Base-by-base conservation (phyloP, 306 rosid species). In the Parietaria judaica region DNA sequence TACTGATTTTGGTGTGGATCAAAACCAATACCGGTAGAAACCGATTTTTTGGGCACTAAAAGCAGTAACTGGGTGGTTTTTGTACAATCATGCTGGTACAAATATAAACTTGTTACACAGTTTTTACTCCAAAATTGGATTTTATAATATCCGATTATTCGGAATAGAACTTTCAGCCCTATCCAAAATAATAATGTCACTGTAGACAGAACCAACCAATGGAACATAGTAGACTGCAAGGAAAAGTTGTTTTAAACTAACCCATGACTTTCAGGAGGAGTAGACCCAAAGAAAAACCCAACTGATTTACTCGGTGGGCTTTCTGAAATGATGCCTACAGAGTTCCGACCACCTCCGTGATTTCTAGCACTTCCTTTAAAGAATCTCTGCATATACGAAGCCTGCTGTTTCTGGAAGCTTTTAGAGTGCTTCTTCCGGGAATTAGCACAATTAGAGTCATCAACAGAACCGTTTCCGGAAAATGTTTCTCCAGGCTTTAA, bases 211-310 rank as follows among this genome's bases (percentile, higher is more conserved):
- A 65, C 12, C 60, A 54, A 67, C 39, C 58, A 37, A 49, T 10
- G 53, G 13, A 46, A 65, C 55, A 37, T 15, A 0, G 64, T 61
- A 61, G 70, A 64, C 72, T 49, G 74, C 34, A 56, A 62, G 55
- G 34, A 70, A 71, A 39, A 79, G 65, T 57, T 66, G 56, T 59
- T 67, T 66, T 54, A 60, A 72, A 84, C 95, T 86, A 75, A 92
- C 99, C 96, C 59, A 46, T 84, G 83, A 79, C 70, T 82, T 67
- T 92, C 99, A 66, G 99, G 99, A 70, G 95, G 94, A 0, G 99
- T 88, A 64, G 99, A 88, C 67, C 84, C 76, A 76, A 86, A 92
- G 96, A 88, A 92, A 81, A 79, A 92, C 53, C 99, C 99, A 80
- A 92, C 85, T 4, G 99, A 88, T 72, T 79, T 84, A 72, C 94